Conservation (phyloP, 495 filamentous ascomycete species). For the Lasiosphaeria miniovina region DNA sequence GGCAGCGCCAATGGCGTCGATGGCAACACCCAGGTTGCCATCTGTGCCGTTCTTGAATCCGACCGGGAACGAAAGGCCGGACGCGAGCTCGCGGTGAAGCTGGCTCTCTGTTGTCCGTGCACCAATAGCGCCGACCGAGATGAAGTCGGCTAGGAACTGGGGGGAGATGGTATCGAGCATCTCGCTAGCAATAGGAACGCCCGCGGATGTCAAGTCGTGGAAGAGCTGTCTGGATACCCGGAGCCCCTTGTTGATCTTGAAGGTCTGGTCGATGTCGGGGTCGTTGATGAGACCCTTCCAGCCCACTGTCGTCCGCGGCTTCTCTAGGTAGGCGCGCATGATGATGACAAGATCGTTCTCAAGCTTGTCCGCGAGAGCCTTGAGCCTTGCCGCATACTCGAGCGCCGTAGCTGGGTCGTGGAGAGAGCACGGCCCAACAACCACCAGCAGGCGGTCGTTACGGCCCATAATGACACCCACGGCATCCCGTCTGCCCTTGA, state of each 20-base stretch:
- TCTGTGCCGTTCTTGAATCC: conserved; percentile 99
- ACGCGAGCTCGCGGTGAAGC: conserved; percentile 91
- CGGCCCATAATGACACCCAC: conserved; percentile 73
- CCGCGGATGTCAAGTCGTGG: conserved; percentile 76
- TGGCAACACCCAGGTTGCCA: conserved; percentile 88
- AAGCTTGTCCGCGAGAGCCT: conserved; percentile 69
- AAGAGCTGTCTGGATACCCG: conserved; percentile 86
- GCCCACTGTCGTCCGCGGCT: conserved; percentile 96
- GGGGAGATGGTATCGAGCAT: conserved; percentile 99
- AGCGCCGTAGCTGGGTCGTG: conserved; percentile 87
- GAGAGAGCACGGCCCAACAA: conserved; percentile 95
- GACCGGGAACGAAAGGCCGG: conserved; percentile 95
- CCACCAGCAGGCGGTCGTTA: conserved; percentile 85
- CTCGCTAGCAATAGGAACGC: conserved; percentile 92
- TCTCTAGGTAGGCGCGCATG: conserved; percentile 99
- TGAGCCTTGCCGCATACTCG: conserved; percentile 79
- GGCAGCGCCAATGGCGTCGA: conserved; percentile 92
- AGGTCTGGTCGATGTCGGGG: conserved; percentile 94
- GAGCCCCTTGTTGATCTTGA: conserved; percentile 98
- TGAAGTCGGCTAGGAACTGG: conserved; percentile 86
- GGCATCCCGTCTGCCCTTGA: conserved; percentile 78
- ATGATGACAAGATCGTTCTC: conserved; percentile 82
- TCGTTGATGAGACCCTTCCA: conserved; percentile 99
- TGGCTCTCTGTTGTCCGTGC: conserved; percentile 97
- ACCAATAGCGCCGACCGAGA: conserved; percentile 93